Base-by-base conservation (phyloP, 768 basidiomycete genomes). In the Leccinum obscurum region DNA sequence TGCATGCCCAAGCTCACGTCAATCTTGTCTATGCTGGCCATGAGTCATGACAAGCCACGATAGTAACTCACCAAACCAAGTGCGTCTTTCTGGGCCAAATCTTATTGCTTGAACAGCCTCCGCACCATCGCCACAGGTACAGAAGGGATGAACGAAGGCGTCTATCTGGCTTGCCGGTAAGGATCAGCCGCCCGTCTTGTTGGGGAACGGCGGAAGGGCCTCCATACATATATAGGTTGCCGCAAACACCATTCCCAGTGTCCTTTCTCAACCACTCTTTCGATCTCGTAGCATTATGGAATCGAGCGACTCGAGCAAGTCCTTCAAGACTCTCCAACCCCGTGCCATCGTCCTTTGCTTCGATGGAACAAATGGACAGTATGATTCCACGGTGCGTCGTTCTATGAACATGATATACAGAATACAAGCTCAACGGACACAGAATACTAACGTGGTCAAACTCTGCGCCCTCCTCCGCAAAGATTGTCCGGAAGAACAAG, bases 391-490 rank as follows among this genome's bases (percentile, higher is more conserved):
- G 57, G 87, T 86, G 62, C 35, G 82, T 61, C 59, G 17, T 37
- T 32, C 35, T 6, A 44, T 54, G 24, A 48, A 54, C 4, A 20
- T 6, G 14, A 13, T 26, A 20, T n/a, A 15, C n/a, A 49, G 15
- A 8, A 13, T 48, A 44, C 34, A 35, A 35, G 15, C 58, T 64
- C 34, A 54, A 30, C 15, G 3, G 26, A 26, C 17, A 53, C 39
- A 83, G 78, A 87, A 89, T 67, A 85, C 89, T 8, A 90, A 90
- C 58, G 81, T 89, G 41, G 85, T 88, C 58, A 85, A 85, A 67
- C 77, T 94, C 49, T 90, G 88, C 71, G 77, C 81, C 8, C 74
- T 92, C 26, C 79, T 93, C 39, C 80, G 82, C 74, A 89, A 85
- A 69, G 84, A 82, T 37, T 34, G 49, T 35, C 75, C 77, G 20